Base-by-base conservation (phyloP, 768 basidiomycete genomes). In the Lenzites betulinus region DNA sequence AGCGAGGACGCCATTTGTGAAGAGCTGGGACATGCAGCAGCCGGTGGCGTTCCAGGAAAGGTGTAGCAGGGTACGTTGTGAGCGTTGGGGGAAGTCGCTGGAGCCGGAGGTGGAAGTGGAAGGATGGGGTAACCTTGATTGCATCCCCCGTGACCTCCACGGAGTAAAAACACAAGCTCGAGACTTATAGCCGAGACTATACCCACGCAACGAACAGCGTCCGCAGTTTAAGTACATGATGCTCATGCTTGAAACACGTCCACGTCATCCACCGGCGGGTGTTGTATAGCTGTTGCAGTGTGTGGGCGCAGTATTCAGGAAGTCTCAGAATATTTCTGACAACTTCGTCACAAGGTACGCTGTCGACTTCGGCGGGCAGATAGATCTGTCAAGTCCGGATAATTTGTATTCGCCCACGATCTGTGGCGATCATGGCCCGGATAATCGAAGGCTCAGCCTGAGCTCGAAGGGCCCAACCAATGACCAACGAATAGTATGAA, bases 1-100 rank as follows among this genome's bases (percentile, higher is more conserved):
- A 63, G 48, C 16, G 62, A 63, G 39, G 61, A 62, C 47, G 62
- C 62, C 62, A 63, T 63, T 11, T 16, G 23, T 9, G 22, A 2
- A 16, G 16, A 7, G n/a, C 5, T 12, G 6, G 33, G 23, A 9
- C 57, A 63, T 59, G 50, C 54, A 63, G 35, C 23, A 18, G 38
- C 49, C 39, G 36, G 36, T 33, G 41, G 39, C 2, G 20, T 12
- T 43, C 48, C 48, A 22, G 22, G 48, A 43, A 58, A 33, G 56
- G 48, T 39, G 54, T 56, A 39, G 44, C 20, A n/a, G 53, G 44
- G 18, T 3, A 16, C 22, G n/a, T 8, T 26, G 44, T 44, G 22
- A 33, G 20, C 42, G 53, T 54, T 54, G 42, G 41, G 43, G 53
- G 28, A 23, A 20, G 33, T 7, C 18, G 33, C 22, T 3, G 33